Evolutionary conservation across 2,329 filamentous ascomycete species (phyloP).

Genomic region (Cryphonectria parasitica): DNA sequence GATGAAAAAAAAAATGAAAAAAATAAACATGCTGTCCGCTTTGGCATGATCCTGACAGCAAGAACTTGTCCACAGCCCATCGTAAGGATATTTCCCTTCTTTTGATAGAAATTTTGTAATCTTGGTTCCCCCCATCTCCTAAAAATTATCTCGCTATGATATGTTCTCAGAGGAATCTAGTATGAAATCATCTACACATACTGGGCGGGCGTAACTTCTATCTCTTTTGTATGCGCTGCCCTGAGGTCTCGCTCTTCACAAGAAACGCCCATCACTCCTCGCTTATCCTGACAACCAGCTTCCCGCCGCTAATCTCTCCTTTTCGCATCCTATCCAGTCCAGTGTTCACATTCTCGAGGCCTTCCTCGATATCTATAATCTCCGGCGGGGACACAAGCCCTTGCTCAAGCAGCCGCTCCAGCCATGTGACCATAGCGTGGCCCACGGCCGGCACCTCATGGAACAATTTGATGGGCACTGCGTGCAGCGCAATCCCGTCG

Average conservation of each 20-base stretch:
- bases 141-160: neutral
- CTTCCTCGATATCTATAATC: conserved; percentile 66
- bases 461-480: conserved; percentile 76
- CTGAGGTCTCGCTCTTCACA: neutral
- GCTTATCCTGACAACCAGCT: conserved; percentile 60
- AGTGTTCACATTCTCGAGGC: conserved; percentile 68
- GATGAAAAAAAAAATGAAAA: neutral
- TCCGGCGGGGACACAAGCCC: conserved; percentile 62
- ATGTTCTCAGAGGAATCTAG: neutral
- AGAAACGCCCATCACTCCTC: conserved; percentile 23
- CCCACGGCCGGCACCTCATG: conserved; percentile 70
- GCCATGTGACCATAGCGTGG: conserved; percentile 65
- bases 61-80: neutral
- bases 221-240: neutral
- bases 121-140: neutral
- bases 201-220: neutral
- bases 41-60: neutral
- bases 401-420: conserved; percentile 65
- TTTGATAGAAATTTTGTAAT: neutral
- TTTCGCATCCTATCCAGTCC: conserved; percentile 68
- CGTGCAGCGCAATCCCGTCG: conserved; percentile 59
- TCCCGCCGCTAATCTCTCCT: conserved; percentile 69
- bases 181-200: neutral
- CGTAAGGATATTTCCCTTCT: neutral
- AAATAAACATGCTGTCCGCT: neutral